Evolutionary conservation across 495 filamentous ascomycete genomes (phyloP).

Genomic region (Cercophora scortea): DNA sequence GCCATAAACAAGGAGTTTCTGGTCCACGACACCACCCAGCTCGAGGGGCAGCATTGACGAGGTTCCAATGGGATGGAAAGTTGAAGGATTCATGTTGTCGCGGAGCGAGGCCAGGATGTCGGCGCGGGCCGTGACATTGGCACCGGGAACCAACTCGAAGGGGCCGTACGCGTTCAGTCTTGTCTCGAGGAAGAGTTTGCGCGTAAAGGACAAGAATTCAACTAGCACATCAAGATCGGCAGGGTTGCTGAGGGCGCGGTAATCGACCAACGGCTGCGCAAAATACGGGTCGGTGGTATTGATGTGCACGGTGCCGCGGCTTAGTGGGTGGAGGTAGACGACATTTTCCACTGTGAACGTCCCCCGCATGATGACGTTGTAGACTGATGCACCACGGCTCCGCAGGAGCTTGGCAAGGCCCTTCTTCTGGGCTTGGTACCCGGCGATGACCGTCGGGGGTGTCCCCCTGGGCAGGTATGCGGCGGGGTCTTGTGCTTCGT

Average conservation of each 20-base stretch:
- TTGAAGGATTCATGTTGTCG: slow-evolving; percentile 19
- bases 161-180: slow-evolving; percentile 12
- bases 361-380: slow-evolving; percentile 29
- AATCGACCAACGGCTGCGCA: slow-evolving; percentile 34
- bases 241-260: slow-evolving; percentile 38
- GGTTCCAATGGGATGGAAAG: slow-evolving; percentile 33
- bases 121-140: slow-evolving; percentile 13
- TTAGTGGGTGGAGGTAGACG: slow-evolving; percentile 32
- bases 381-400: slow-evolving; percentile 27
- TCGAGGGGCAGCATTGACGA: slow-evolving; percentile 40
- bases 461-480: slow-evolving; percentile 24
- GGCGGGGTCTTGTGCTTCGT: slow-evolving; percentile 28
- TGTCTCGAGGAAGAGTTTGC: slow-evolving; percentile 24
- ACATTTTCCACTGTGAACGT: slow-evolving; percentile 16
- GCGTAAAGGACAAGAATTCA: slow-evolving; percentile 33
- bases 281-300: slow-evolving; percentile 29
- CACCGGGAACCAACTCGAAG: slow-evolving; percentile 22
- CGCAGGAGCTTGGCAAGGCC: slow-evolving; percentile 25
- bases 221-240: slow-evolving; percentile 33
- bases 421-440: slow-evolving; percentile 33
- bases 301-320: slow-evolving; percentile 36
- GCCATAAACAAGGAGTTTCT: slow-evolving; percentile 32
- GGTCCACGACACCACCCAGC: slow-evolving; percentile 42
- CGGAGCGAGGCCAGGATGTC: slow-evolving; percentile 21
- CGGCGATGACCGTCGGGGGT: slow-evolving; percentile 27